These are phyloP conservation scores for Rhinocladiella similis DNA, from an alignment of 2,329 filamentous ascomycete species.

Conservation along the genomic window DNA sequence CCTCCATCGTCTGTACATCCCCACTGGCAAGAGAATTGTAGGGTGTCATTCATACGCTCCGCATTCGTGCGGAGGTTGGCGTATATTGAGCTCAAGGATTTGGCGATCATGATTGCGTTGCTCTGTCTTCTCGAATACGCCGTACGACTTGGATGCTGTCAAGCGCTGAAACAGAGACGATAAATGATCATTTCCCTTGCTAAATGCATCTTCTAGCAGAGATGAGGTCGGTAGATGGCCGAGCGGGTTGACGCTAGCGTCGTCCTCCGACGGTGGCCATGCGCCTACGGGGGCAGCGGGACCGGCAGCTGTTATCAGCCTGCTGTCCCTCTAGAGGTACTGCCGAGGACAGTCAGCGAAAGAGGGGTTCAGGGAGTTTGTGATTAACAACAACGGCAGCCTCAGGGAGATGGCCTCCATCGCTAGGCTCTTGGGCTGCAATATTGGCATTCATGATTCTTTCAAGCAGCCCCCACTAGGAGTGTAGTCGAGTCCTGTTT, in stretches of 20 bases:
- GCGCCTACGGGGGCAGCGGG: too few relatives aligned
- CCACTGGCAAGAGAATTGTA: conserved; percentile 10
- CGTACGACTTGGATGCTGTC: background rate
- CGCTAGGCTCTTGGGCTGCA: too few relatives aligned
- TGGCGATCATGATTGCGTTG: background rate
- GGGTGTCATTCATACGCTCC: background rate
- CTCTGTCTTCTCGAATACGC: background rate
- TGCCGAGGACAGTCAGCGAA: too few relatives aligned
- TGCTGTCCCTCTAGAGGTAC: too few relatives aligned
- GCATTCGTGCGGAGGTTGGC: background rate
- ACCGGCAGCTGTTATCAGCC: too few relatives aligned
- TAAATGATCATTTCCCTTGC: background rate
- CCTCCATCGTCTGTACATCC: conserved; percentile 10
- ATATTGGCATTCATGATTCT: too few relatives aligned
- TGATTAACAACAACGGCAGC: too few relatives aligned
- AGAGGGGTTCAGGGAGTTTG: too few relatives aligned
- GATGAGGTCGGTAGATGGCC: background rate
- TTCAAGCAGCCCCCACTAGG: too few relatives aligned
- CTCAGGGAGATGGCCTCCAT: too few relatives aligned
- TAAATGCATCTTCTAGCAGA: background rate
- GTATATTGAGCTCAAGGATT: background rate
- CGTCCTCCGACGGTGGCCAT: background rate
- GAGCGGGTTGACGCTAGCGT: background rate
- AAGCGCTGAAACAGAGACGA: background rate
- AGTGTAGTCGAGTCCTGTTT: too few relatives aligned